Evolutionary conservation across 2,329 filamentous ascomycete genomes (phyloP), one percentile per base, ranked within the genome.

Genomic region (Trichoderma arundinaceum): DNA sequence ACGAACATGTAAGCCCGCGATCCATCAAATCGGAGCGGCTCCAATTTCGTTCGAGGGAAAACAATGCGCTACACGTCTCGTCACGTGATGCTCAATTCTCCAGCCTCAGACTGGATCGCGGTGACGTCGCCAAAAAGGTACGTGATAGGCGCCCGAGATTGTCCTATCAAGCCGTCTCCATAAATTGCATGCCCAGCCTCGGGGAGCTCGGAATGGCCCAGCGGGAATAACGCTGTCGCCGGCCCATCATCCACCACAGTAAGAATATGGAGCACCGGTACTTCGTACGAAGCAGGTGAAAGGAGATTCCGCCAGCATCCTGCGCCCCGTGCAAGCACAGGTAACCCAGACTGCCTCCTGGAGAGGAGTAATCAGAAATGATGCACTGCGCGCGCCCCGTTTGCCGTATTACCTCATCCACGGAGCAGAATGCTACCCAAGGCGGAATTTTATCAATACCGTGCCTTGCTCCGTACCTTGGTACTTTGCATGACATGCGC

Each of bases 1-100:
- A 28, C 2, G 22, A 2, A 28, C 22, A 4, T 28, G 22, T 28
- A 28, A 28, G 38, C 22, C 41, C 32, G 8, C 49, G 52, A 54
- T 53, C 32, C 39, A 41, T 49, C 63, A 58, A 65, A 60, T 48
- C 63, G 41, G 53, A 65, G 49, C 48, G 32, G 48, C 63, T 48
- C 49, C 63, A 46, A 48, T 41, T 13, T 7, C 35, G 35, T 38
- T 38, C 7, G 35, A 38, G 35, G 35, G 35, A 28, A 28, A 28
- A 28, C 22, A 28, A 38, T 38, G 35, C n/a, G n/a, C n/a, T 38
- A 38, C 22, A 4, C 4, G 22, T 28, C 5, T 17, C 33, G 17
- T 60, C 57, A 60, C 57, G 57, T 59, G 56, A 59, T 59, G 43
- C 43, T 19, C n/a, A 12, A 7, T 39, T 15, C 56, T 59, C 17